Evolutionary conservation across 1,139 yeast species (phyloP).

Genomic region (Candida pseudoviswanathii): DNA sequence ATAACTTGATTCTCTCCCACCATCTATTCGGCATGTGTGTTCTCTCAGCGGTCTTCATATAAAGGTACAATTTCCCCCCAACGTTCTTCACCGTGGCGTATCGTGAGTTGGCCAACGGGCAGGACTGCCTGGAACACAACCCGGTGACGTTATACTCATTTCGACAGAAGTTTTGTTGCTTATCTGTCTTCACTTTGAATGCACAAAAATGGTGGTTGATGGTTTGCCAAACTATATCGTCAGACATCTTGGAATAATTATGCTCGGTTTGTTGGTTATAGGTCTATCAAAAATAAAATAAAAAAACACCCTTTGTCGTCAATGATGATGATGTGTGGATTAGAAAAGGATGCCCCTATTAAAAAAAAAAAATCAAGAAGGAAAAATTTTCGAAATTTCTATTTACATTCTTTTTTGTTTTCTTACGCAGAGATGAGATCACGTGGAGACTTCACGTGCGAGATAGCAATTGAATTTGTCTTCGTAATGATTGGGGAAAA

Average conservation of each 20-base stretch:
- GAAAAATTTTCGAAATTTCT: not conserved
- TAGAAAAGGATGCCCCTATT: not conserved
- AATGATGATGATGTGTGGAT: not conserved
- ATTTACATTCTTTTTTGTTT: not conserved
- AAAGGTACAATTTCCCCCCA: conserved; percentile 84
- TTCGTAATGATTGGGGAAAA: conserved; percentile 6
- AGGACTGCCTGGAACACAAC: conserved; percentile 86
- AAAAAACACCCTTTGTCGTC: not conserved
- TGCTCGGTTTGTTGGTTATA: not conserved
- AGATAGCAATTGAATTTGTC: not conserved
- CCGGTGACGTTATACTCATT: conserved; percentile 92
- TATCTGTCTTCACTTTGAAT: conserved; percentile 77
- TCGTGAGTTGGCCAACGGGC: conserved; percentile 94
- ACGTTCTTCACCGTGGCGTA: conserved; percentile 92
- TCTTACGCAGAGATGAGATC: conserved; percentile 9
- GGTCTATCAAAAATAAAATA: not conserved
- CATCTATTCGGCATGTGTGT: conserved; percentile 90
- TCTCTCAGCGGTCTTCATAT: conserved; percentile 97
- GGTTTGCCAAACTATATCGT: conserved; percentile 85
- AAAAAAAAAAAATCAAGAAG: not conserved
- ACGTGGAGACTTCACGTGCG: not conserved
- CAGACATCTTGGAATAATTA: conserved; percentile 35
- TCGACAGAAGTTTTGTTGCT: conserved; percentile 80
- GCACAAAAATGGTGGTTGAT: conserved; percentile 90
- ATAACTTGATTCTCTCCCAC: conserved; percentile 92